Base-by-base conservation (phyloP, 1,284 basidiomycete genomes). In the Sanghuangporus weigelae region DNA sequence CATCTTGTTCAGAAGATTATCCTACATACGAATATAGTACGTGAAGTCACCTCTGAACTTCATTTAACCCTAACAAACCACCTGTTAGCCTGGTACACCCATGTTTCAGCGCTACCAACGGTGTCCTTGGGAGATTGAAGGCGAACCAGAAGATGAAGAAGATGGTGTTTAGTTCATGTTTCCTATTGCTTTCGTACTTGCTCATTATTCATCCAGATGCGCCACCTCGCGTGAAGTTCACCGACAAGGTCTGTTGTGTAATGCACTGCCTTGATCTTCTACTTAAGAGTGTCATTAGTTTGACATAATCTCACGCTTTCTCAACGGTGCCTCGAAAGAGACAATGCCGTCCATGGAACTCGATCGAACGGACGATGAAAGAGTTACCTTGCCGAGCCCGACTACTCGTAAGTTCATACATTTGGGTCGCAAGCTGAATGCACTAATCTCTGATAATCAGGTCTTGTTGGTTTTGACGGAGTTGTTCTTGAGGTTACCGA, bases 51-150 rank as follows among this genome's bases (percentile, higher is more conserved):
- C 10, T 51, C 26, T 7, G 10, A 14, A 7, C 7, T 21, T 14
- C 40, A 36, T 31, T 31, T 44, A 44, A 31, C 39, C n/a, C 14
- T 23, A 44, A 60, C 19, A 19, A 19, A 62, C 7, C 7, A 46
- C 60, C 44, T 12, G 7, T 12, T 67, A 95, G 93, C 90, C 92
- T 36, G 93, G 93, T 2, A 89, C 93, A 0, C 88, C 93, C 0
- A 75, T 93, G 46, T 96, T 96, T 71, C 93, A 95, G 72, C 82
- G 88, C 21, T 93, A 95, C 71, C 92, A 94, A 70, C 86, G 93
- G 19, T 95, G 93, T 74, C 90, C 89, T 42, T 96, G 93, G 93
- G 84, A 89, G 69, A 82, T 96, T 38, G 84, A 89, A 71, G 86
- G 84, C 8, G 78, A 75, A 62, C 84, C 86, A 35, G 89, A 90